phyloP scores from a whole-genome alignment of 192 early-diverging fungal species.

The Coemansia sp. region DNA sequence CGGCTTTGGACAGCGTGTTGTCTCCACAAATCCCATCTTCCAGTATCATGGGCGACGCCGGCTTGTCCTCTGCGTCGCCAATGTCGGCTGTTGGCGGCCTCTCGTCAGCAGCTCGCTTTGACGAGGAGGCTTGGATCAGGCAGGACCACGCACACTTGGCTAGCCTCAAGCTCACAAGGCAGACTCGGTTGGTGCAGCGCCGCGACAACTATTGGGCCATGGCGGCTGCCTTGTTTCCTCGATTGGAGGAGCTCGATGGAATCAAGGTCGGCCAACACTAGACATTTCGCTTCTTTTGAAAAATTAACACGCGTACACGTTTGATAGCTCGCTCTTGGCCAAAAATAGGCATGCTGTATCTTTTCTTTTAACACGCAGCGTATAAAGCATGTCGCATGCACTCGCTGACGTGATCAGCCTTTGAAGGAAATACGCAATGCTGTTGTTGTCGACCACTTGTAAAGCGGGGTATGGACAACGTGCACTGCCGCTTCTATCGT shows the following conservation, averaged over 20 bases:
- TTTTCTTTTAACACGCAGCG: not conserved
- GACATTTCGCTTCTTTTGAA: not conserved
- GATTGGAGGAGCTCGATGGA: conserved; percentile 44
- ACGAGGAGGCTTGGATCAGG: conserved; percentile 41
- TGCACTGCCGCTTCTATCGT: not conserved
- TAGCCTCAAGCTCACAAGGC: conserved; percentile 25
- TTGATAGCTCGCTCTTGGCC: not conserved
- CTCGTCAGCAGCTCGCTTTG: conserved; percentile 15
- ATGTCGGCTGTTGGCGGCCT: conserved; percentile 2
- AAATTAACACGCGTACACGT: not conserved
- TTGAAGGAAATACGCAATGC: not conserved
- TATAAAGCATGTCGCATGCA: not conserved
- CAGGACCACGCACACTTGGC: conserved; percentile 29
- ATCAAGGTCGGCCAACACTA: conserved; percentile 31
- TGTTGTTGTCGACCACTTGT: not conserved
- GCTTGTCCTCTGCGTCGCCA: not conserved
- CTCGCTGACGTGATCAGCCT: not conserved
- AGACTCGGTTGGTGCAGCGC: conserved; percentile 13
- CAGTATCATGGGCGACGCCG: conserved; percentile 23
- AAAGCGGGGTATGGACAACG: not conserved
- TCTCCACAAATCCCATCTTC: conserved; percentile 33
- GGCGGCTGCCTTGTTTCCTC: conserved; percentile 26
- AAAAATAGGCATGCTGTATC: not conserved
- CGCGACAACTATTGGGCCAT: conserved; percentile 36
- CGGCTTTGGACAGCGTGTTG: conserved; percentile 27